Percentiles rank a stretch among this genome's conserved stretches.
Conservation (phyloP, 495 filamentous ascomycete genomes). For the Friedmanniomyces endolithicus region DNA sequence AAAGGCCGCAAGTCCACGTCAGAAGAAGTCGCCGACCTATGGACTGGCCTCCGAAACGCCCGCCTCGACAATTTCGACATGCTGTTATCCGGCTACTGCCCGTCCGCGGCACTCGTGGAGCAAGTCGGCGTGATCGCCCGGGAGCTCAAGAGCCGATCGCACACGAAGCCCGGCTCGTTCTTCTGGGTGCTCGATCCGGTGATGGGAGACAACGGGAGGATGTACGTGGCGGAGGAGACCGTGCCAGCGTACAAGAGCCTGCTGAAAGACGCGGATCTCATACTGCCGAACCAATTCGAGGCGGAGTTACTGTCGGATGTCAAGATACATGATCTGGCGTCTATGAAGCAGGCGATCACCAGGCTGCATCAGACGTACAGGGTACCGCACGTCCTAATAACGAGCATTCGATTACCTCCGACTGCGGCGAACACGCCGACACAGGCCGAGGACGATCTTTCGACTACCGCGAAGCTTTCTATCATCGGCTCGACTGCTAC, state of each 20-base stretch:
- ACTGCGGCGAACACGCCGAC: slow-evolving; percentile 10
- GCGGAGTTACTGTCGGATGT: slow-evolving; percentile 54
- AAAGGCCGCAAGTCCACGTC: slow-evolving; percentile 72
- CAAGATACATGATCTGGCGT: slow-evolving; percentile 63
- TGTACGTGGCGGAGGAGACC: slow-evolving; percentile 83
- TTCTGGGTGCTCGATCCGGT: slow-evolving; percentile 98
- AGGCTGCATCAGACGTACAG: slow-evolving; percentile 63
- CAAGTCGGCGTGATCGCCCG: slow-evolving; percentile 71
- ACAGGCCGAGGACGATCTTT: background rate
- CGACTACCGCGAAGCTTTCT: slow-evolving; percentile 36
- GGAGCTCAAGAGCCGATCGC: slow-evolving; percentile 58
- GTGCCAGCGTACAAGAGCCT: slow-evolving; percentile 80
- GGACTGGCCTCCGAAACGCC: slow-evolving; percentile 68
- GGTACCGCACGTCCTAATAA: slow-evolving; percentile 86
- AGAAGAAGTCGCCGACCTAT: slow-evolving; percentile 71
- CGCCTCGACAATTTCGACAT: slow-evolving; percentile 71
- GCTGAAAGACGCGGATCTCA: slow-evolving; percentile 70
- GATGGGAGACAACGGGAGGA: slow-evolving; percentile 86
- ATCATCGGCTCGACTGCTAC: slow-evolving; percentile 65
- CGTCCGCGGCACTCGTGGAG: slow-evolving; percentile 68
- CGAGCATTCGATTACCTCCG: slow-evolving; percentile 51
- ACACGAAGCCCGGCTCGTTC: slow-evolving; percentile 58
- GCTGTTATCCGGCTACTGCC: slow-evolving; percentile 86
- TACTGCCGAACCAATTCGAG: slow-evolving; percentile 94
- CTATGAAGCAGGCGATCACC: slow-evolving; percentile 59